Base-by-base conservation (phyloP, 441 rosid genomes). In the Syzygium syzygioides region DNA sequence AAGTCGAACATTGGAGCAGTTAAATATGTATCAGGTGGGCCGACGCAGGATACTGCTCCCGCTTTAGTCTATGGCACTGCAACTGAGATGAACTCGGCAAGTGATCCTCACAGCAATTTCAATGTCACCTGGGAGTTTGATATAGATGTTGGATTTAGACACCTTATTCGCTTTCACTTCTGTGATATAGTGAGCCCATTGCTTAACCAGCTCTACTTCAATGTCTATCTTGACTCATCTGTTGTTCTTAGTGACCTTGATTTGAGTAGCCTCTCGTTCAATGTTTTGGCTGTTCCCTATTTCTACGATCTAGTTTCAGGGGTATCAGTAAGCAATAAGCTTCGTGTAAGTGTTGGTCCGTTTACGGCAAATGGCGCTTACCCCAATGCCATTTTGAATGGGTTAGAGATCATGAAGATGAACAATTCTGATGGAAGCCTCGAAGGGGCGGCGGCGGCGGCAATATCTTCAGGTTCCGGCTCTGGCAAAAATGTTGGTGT, bases 391-490 rank as follows among this genome's bases (percentile, higher is more conserved):
- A 94, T 97, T 85, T 90, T 97, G 86, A 97, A 97, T 37, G 99
- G 99, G 54, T 90, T 97, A 90, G 99, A 97, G 93, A 95, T 97
- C 90, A 94, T 97, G 98, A 97, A 97, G 92, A 90, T 97, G 95
- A 96, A 96, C 91, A 96, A 93, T 90, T 94, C 96, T 30, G 62
- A 37, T 17, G 96, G 97, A 89, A 96, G 96, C 93, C 97, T 95
- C 28, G 57, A 89, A 71, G 95, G 93, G 41, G 30, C 34, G 7
- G 90, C 89, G n/a, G 14, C 91, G n/a, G 14, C 91, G 54, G 60
- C 60, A 13, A 68, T 15, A 86, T 14, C 87, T 86, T 84, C 93
- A 62, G 85, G 85, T 89, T 88, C 96, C 26, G 90, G 92, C 86
- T 90, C 94, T 37, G 95, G 94, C 91, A 93, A 86, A 83, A 91